Conservation (phyloP, 495 filamentous ascomycete species). For the Aspergillus steynii region DNA sequence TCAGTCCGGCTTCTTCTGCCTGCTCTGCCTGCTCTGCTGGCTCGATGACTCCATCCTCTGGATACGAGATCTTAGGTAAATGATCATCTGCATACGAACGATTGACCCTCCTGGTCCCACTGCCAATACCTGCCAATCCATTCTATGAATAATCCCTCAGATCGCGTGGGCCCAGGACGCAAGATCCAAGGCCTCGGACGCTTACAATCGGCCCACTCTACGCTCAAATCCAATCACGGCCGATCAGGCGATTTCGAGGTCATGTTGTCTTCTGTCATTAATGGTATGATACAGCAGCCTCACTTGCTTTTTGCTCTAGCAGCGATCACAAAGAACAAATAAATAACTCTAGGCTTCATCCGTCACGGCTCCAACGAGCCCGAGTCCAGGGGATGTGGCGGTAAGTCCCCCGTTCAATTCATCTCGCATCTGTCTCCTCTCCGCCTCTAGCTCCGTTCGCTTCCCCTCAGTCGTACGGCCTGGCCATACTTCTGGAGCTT, state of each 20-base stretch:
- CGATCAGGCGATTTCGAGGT: conserved; percentile 13
- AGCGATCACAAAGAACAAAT: conserved; percentile 14
- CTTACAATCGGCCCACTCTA: background rate
- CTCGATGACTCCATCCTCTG: no score
- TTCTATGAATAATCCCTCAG: background rate
- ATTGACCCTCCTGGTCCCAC: background rate
- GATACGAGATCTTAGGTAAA: background rate
- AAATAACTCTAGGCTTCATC: conserved; percentile 13
- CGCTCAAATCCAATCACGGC: background rate
- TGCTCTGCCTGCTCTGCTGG: no score
- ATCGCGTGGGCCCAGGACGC: background rate
- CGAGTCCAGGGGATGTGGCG: background rate
- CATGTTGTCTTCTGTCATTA: conserved; percentile 24
- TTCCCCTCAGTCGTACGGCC: conserved; percentile 88
- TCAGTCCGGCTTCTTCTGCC: no score
- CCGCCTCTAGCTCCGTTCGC: conserved; percentile 68
- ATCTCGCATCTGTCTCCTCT: conserved; percentile 3
- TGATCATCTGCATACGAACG: background rate
- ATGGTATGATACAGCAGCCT: conserved; percentile 28
- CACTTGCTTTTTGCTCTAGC: conserved; percentile 25
- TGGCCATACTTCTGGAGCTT: conserved; percentile 99
- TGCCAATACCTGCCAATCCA: background rate
- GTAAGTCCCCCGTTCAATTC: conserved; percentile 4
- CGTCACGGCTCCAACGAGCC: background rate
- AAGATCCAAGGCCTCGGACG: background rate